Evolutionary conservation across 1,139 yeast species (phyloP), one percentile per base, ranked within the genome.

Genomic region (Taphrina confusa): DNA sequence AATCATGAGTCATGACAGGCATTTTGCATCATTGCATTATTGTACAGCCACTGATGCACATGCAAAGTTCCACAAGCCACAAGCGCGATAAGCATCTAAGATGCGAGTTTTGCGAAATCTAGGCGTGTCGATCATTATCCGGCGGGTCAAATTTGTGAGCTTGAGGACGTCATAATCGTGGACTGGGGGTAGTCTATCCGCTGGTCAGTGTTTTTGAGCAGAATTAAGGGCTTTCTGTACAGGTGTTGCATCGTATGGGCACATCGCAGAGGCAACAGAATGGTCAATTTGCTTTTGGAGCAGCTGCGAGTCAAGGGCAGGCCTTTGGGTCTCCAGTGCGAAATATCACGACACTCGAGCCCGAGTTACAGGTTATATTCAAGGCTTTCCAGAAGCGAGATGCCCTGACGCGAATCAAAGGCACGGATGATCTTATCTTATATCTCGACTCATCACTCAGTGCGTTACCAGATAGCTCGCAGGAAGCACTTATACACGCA

Each of bases 401-500:
- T 68, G 79, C 86, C 12, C 84, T 82, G 22, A 92, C 98, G 0
- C 87, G 84, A 69, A 96, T 89, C 67, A 87, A 85, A 68, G 90
- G 95, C 0, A 74, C 89, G 34, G 72, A 67, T 9, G 95, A 87
- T 39, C 73, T 91, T 33, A 66, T 79, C 3, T 68, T 68, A 16
- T 60, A 63, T 22, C 51, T 71, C 25, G 73, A 75, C 52, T 72
- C 73, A 25, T 80, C 22, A 16, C 14, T 20, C 14, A 22, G 22
- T 11, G 14, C 16, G 11, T 11, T n/a, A 8, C 14, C 40, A 8
- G 51, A 44, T 6, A 22, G 39, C 1, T 31, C 31, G 22, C 31
- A n/a, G 25, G 46, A 37, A 12, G 27, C 27, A 6, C 20, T 52
- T 27, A 36, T 57, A 2, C 25, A 39, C 5, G 31, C 39, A 16